Evolutionary conservation across 202 grass and related monocot genomes (phyloP), one percentile per base, ranked within the genome.

Genomic region (Saccharum hybrid): DNA sequence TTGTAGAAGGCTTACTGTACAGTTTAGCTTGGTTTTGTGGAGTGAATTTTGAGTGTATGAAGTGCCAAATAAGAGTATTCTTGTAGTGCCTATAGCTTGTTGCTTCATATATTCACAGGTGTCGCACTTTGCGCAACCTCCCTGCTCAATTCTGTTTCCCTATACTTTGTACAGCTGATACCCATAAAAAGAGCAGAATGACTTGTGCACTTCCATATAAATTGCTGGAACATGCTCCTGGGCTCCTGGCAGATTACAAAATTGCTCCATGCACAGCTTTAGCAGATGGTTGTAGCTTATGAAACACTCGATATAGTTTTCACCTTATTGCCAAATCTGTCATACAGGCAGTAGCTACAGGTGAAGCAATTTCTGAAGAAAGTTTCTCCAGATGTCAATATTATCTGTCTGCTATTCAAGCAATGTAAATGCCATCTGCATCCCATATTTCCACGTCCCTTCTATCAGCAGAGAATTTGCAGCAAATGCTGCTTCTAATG

Each of bases 1-100:
- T 14, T 62, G 51, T 38, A 83, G 68, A 83, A 82, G 77, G 66
- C 8, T 62, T 83, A 68, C 48, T 79, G 33, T 70, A 86, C 68
- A 86, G 74, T 63, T 68, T 79, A 78, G 8, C 34, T 42, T 86
- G 12, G 31, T 73, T 71, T 78, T 72, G 10, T 37, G 11, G 28
- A 51, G 37, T 72, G 16, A 89, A 14, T 78, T 48, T 77, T 74
- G 10, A 61, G 48, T 74, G 31, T 86, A 62, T 54, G 52, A n/a
- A 14, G 19, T 77, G 66, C 46, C 71, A 72, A 65, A 59, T 78
- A 68, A 86, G 79, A 72, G 57, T 42, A 74, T 60, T 72, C 67
- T 73, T 68, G 73, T 34, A 73, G 3, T 68, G 61, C 3, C 23
- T 72, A 48, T 67, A 85, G 82, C n/a, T 82, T 38, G 54, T 22